Evolutionary conservation across 352 stramenopile genomes (phyloP).

Genomic region (Globisporangium orthogonon): DNA sequence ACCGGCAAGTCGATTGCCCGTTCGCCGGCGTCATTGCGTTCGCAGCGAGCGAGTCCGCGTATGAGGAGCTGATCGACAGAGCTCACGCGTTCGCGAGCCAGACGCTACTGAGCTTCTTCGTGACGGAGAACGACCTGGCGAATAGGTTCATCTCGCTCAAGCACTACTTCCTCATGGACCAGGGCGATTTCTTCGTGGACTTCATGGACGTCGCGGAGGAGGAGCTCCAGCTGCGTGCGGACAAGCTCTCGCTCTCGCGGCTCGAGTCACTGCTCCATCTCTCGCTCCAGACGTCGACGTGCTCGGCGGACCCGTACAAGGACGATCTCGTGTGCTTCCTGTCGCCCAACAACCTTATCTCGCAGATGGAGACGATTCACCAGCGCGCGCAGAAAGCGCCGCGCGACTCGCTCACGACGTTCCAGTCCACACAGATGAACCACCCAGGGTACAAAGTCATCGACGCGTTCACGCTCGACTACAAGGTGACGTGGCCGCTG

Average conservation of each 20-base stretch:
- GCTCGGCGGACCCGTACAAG: constrained; percentile 82
- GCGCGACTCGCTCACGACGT: constrained; percentile 67
- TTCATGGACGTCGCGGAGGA: constrained; percentile 96
- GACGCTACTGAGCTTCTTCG: constrained; percentile 69
- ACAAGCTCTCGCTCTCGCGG: constrained; percentile 85
- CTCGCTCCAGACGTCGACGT: constrained; percentile 91
- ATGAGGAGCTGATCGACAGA: constrained; percentile 82
- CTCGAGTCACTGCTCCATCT: constrained; percentile 94
- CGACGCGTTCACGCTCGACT: constrained; percentile 95
- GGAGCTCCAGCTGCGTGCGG: constrained; percentile 87
- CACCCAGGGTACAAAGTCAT: constrained; percentile 88
- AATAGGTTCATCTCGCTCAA: constrained; percentile 88
- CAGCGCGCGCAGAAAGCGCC: constrained; percentile 60
- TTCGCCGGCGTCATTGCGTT: constrained; percentile 68
- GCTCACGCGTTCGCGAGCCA: constrained; percentile 78
- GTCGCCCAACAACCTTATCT: constrained; percentile 84
- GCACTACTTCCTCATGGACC: constrained; percentile 98
- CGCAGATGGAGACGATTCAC: constrained; percentile 91
- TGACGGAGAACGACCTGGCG: constrained; percentile 78
- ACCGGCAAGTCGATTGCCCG: constrained; percentile 68
- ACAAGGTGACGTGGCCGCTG: constrained; percentile 95
- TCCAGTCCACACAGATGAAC: constrained; percentile 56
- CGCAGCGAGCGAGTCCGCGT: constrained; percentile 54
- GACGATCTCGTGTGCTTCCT: constrained; percentile 89
- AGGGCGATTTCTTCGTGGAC: constrained; percentile 98